Evolutionary conservation across 768 basidiomycete species (phyloP), one percentile per base, ranked within the genome.

Genomic region (Naganishia randhawae): DNA sequence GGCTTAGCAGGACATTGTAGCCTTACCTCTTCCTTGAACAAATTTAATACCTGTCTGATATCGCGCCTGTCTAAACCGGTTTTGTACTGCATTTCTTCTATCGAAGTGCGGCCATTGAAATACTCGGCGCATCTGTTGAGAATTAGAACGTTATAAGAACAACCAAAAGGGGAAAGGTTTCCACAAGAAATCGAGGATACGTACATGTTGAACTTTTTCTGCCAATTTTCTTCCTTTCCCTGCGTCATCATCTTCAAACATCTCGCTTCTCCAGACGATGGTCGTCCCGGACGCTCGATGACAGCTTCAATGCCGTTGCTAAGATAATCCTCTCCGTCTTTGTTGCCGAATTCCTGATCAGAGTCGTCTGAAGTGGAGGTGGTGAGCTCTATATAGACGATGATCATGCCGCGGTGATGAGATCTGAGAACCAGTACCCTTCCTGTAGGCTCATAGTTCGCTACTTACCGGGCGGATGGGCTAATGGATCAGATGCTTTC

Each of bases 241-340:
- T 89, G 87, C 2, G 88, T 88, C 87, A 97, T 96, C n/a, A 87
- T 89, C n/a, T 86, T 84, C 65, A 96, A 81, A 92, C 92, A 95
- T 63, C 85, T 84, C 53, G 88, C 84, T 79, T 95, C 88, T 67
- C 55, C 57, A 1, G 67, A 52, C 19, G 67, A 68, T 10, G 67
- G 57, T 50, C 57, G 62, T 11, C 50, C 50, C 19, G 74, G 63
- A 42, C 71, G 61, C 73, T 67, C 42, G 66, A 73, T 37, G 65
- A 71, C 29, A 55, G 66, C 29, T 70, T 71, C 65, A 65, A 31
- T 29, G 22, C 55, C 19, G 61, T 55, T 69, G 9, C 41, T 32
- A 25, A 68, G 57, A 48, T 39, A 68, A 37, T 68, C 67, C 48
- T 68, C 50, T 13, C 61, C 48, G 27, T 50, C 32, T 39, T 62